Evolutionary conservation across 805 yeast genomes (phyloP).

Genomic region (Metschnikowia aberdeeniae): DNA sequence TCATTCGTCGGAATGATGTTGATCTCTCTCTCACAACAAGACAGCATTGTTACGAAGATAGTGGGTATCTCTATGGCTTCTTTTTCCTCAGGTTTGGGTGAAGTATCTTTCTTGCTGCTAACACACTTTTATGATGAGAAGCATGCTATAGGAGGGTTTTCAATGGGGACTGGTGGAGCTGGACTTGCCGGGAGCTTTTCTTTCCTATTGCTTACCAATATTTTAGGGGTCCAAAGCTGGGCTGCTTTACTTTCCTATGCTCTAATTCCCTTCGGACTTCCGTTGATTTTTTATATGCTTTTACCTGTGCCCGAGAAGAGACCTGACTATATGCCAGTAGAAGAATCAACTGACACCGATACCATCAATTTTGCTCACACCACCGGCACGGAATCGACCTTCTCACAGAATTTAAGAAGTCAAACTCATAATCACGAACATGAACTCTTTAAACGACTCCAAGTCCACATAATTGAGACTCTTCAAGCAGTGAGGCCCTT

Average conservation of each 20-base stretch:
- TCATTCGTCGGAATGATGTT: conserved; percentile 73
- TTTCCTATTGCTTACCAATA: conserved; percentile 68
- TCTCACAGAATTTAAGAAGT: not conserved
- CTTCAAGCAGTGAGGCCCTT: conserved; percentile 37
- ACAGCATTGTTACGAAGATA: conserved; percentile 39
- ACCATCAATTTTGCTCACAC: not conserved
- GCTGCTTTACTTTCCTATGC: conserved; percentile 54
- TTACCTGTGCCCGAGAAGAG: conserved; percentile 18
- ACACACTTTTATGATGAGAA: conserved; percentile 67
- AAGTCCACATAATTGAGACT: not conserved
- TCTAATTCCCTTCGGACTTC: conserved; percentile 50
- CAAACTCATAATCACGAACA: not conserved
- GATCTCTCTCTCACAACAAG: conserved; percentile 42
- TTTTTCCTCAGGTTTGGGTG: conserved; percentile 84
- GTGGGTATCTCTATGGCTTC: conserved; percentile 79
- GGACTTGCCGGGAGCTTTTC: conserved; percentile 79
- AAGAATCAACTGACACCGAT: not conserved
- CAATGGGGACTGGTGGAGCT: conserved; percentile 95
- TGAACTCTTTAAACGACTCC: not conserved
- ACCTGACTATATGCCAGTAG: conserved; percentile 1
- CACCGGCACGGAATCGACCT: not conserved
- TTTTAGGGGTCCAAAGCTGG: conserved; percentile 53
- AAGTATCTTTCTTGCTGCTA: conserved; percentile 78
- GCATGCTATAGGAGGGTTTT: conserved; percentile 75
- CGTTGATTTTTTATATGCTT: conserved; percentile 26